Conservation (phyloP, 1,139 yeast species). For the Geotrichum carabidarum region DNA sequence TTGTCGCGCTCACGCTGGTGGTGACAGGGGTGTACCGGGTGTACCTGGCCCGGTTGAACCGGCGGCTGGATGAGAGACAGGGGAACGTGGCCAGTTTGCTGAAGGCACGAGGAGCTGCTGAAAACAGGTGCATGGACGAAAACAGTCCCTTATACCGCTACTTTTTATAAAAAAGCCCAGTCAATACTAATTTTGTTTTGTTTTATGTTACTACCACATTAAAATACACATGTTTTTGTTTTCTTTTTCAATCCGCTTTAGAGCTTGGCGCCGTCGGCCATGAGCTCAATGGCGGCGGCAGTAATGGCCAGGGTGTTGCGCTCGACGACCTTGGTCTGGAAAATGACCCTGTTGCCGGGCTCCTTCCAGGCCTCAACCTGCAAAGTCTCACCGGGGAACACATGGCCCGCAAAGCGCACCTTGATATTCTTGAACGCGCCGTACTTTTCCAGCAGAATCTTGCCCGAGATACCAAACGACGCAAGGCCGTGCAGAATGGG, state of each 20-base stretch:
- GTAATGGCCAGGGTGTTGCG: slow-evolving; percentile 75
- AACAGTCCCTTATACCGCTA: slow-evolving; percentile 11
- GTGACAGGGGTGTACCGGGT: slow-evolving; percentile 25
- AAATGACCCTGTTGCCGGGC: slow-evolving; percentile 55
- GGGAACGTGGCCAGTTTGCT: slow-evolving; percentile 19
- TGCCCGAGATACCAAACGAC: slow-evolving; percentile 76
- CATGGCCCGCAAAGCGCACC: slow-evolving; percentile 86
- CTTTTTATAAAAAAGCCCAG: slow-evolving; percentile 1
- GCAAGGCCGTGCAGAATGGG: slow-evolving; percentile 95
- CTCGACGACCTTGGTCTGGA: slow-evolving; percentile 80
- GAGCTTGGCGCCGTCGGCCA: slow-evolving; percentile 26
- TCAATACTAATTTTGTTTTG: not conserved
- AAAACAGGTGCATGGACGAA: slow-evolving; percentile 8
- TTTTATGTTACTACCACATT: too few species aligned
- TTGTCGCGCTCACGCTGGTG: slow-evolving; percentile 23
- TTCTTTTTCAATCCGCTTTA: slow-evolving; percentile 17
- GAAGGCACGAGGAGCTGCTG: not conserved
- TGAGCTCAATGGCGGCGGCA: slow-evolving; percentile 78
- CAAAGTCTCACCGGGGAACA: slow-evolving; percentile 94
- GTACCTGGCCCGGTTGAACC: slow-evolving; percentile 25
- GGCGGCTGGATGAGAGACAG: slow-evolving; percentile 27
- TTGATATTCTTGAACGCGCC: slow-evolving; percentile 83
- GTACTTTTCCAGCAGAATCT: slow-evolving; percentile 69
- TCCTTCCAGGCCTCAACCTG: slow-evolving; percentile 81
- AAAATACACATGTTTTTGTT: too few species aligned